Base-by-base conservation (phyloP, 306 rosid species). In the Cucumis cinereus region DNA sequence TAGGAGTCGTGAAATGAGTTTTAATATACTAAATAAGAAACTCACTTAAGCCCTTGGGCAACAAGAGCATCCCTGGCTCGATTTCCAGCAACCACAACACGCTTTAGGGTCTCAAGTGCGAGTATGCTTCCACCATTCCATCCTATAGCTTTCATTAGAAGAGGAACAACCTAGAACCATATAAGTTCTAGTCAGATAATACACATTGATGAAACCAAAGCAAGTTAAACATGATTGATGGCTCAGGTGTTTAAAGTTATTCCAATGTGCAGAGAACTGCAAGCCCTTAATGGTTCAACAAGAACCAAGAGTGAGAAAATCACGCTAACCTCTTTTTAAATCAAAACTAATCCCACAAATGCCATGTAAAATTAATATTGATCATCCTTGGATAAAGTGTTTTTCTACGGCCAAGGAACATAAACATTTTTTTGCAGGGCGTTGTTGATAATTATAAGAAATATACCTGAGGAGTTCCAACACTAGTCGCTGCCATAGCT, bases 401-500 rank as follows among this genome's bases (percentile, higher is more conserved):
- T 36, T 43, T 22, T 43, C 36, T 22, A 52, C 5, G 60, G 77
- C 62, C 19, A 8, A 73, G 77, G 45, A 73, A 73, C 28, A 60
- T 38, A 72, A 16, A 16, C 4, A 7, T 50, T 33, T 2, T 23
- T 66, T 20, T 22, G 28, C 77, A 30, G 62, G 28, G 20, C 35
- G 20, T 54, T 19, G 60, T 4, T 52, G 9, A 5, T 78, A 10
- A 63, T 70, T 70, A 23, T 23, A 63, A 57, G 55, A 45, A 59
- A 80, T 62, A 75, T 79, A 94, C 99, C 99, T 92, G 99, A 78
- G 99, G 99, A 54, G 95, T 84, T 83, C 99, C 99, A 2, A 77
- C 95, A 83, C 99, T 94, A 77, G 99, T 94, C 79, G 99, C 99
- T 57, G 99, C 99, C 99, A 94, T 94, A 72, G 99, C 97, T 88